Percentiles rank a stretch among this genome's conserved stretches.
Conservation (phyloP, 352 stramenopile genomes). For the Globisporangium canariense region DNA sequence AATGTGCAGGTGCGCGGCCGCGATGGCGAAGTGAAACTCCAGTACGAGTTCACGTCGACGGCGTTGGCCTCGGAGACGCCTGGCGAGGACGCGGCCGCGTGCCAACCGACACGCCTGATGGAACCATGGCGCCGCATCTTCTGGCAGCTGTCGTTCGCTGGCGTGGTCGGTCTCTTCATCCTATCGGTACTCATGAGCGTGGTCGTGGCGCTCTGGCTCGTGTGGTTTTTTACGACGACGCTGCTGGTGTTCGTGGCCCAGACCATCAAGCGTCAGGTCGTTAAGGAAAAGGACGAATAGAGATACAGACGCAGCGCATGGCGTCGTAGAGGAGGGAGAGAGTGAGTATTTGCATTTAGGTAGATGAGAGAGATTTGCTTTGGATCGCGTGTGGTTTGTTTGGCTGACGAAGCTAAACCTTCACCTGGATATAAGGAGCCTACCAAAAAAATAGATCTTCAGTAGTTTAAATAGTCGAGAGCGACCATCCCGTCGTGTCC, state of each 20-base stretch:
- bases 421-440: background rate
- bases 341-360: conserved; percentile 5
- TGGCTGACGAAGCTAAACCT: too few relatives aligned
- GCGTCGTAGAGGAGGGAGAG: conserved; percentile 10
- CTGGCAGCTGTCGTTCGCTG: conserved; percentile 41
- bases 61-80: conserved; percentile 37
- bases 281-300: conserved; percentile 18
- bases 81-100: conserved; percentile 40
- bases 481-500: background rate
- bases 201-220: conserved; percentile 54
- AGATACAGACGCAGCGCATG: conserved; percentile 1
- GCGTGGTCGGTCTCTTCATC: conserved; percentile 34
- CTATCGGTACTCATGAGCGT: conserved; percentile 50
- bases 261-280: conserved; percentile 2
- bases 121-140: conserved; percentile 28
- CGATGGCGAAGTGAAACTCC: conserved; percentile 68
- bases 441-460: conserved; percentile 12
- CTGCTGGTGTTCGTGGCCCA: conserved; percentile 18
- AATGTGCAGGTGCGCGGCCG: conserved; percentile 53
- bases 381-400: too few relatives aligned
- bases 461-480: conserved; percentile 7
- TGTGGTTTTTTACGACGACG: conserved; percentile 58
- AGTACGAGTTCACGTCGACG: conserved; percentile 52
- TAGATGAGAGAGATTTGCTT: too few relatives aligned
- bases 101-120: conserved; percentile 43